Evolutionary conservation across 2,329 filamentous ascomycete species (phyloP).

Genomic region (Paecilomyces fulvus): DNA sequence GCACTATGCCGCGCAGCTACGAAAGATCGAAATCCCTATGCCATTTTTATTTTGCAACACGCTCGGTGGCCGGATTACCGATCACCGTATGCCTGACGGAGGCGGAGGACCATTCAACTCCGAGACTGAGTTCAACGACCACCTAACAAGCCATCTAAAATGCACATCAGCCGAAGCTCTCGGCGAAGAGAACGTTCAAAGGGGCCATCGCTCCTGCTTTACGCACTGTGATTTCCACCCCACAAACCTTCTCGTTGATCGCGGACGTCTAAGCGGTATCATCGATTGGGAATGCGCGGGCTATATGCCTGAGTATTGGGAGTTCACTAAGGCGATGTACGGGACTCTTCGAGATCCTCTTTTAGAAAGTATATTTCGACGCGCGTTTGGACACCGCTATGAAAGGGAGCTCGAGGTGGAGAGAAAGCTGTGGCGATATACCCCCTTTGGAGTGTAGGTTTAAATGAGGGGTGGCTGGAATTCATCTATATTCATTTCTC

Average conservation of each 20-base stretch:
- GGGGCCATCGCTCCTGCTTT: constrained; percentile 7
- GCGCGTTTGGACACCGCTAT: constrained; percentile 7
- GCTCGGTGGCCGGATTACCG: constrained; percentile 1
- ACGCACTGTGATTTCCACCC: constrained; percentile 8
- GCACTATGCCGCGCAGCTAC: constrained; percentile 2
- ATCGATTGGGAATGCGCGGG: constrained; percentile 13
- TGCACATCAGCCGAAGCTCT: constrained; percentile 1
- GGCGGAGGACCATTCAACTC: constrained; percentile 4
- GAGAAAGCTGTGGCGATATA: constrained; percentile 5
- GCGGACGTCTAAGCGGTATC: constrained; percentile 10
- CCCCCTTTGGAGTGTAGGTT: constrained; percentile 4
- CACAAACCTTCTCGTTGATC: constrained; percentile 6
- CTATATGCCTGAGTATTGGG: constrained; percentile 11
- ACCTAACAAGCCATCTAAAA: constrained; percentile 1
- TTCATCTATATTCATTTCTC: too few relatives aligned
- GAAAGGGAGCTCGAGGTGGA: constrained; percentile 8
- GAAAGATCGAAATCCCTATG: not conserved
- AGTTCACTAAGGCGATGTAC: constrained; percentile 15
- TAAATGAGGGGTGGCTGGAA: too few relatives aligned
- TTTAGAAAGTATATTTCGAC: constrained; percentile 4
- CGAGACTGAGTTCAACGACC: constrained; percentile 4
- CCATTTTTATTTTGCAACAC: constrained; percentile 1
- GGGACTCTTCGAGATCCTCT: not conserved
- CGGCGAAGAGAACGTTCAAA: not conserved
- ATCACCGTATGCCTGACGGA: constrained; percentile 3